Conservation (phyloP, 1,139 yeast genomes). For the Arxiozyma telluris region DNA sequence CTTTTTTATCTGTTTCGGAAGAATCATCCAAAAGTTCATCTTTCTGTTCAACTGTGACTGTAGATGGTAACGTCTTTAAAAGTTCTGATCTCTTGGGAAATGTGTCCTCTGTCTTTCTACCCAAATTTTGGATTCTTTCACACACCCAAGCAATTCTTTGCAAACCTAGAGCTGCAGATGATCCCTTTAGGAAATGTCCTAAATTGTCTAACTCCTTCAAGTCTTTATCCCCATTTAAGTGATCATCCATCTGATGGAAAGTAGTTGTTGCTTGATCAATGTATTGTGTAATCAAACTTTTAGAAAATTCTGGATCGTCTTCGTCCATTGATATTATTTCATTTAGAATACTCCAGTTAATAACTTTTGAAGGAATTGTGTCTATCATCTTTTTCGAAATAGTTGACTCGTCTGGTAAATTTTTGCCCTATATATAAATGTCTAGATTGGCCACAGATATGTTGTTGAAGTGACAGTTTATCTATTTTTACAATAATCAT, state of each 20-base stretch:
- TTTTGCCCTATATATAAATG: too few species aligned
- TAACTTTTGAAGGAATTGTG: conserved; percentile 45
- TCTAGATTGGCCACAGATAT: too few species aligned
- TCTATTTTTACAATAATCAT: too few species aligned
- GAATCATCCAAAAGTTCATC: conserved; percentile 1
- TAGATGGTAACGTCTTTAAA: conserved; percentile 14
- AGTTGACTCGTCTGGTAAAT: not conserved
- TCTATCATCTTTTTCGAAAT: conserved; percentile 7
- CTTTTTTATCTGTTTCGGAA: conserved; percentile 7
- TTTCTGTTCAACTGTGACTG: conserved; percentile 11
- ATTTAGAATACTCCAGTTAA: conserved; percentile 82
- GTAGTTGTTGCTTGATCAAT: conserved; percentile 85
- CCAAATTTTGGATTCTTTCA: conserved; percentile 87
- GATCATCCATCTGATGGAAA: conserved; percentile 58
- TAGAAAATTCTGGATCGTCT: conserved; percentile 71
- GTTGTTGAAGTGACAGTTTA: too few species aligned
- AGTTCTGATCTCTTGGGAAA: conserved; percentile 25
- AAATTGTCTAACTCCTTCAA: conserved; percentile 57
- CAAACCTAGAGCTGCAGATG: conserved; percentile 90
- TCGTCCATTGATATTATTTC: conserved; percentile 93
- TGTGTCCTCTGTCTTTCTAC: conserved; percentile 40
- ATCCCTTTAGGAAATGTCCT: conserved; percentile 92
- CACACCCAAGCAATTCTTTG: conserved; percentile 75
- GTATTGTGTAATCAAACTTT: conserved; percentile 67
- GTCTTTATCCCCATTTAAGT: conserved; percentile 36